Evolutionary conservation across 2,329 filamentous ascomycete genomes (phyloP), one percentile per base, ranked within the genome.

Genomic region (Aspergillus floridensis): DNA sequence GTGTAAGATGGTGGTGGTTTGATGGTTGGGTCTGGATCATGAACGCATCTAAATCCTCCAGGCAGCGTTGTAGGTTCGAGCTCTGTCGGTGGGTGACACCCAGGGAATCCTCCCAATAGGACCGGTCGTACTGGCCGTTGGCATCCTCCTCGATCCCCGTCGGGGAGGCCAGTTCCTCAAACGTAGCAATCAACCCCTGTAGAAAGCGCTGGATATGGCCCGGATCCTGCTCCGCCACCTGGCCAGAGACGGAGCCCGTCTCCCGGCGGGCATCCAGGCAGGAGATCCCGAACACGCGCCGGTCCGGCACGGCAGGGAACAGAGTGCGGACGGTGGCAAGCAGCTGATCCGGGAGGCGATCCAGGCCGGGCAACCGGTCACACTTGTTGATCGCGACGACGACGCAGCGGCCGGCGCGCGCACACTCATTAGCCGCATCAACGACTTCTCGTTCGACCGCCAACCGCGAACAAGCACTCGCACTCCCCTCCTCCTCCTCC

Each of bases 71-170:
- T 50, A 99, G 83, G 55, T 97, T 86, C 72, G 92, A 84, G 54
- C 90, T 85, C 79, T 99, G 95, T 59, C 95, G 88, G 75, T 93
- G 91, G 19, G 91, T 96, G 41, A 96, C 93, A 58, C 93, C 93
- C 3, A 97, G 84, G 4, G 95, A 88, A 69, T 96, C 91, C 76
- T 92, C 86, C 80, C 91, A 87, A 63, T 91, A 86, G 3, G 83
- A 83, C 11, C 87, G 84, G 70, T 93, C 80, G 60, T 77, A 75
- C 56, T 76, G 71, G 29, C 74, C 72, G 59, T 74, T 72, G 21
- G 67, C 67, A 55, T 72, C 68, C 35, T 71, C 69, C 5, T 73
- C 68, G 35, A 70, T 61, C 38, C 75, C 73, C 3, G 69, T 63
- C 12, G 78, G 73, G 7, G 74, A 76, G 55, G 76, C 71, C 56